These are phyloP conservation scores for Dioscorea zingiberensis DNA, from an alignment of 106 monocot genomes.

Conservation along the genomic window DNA sequence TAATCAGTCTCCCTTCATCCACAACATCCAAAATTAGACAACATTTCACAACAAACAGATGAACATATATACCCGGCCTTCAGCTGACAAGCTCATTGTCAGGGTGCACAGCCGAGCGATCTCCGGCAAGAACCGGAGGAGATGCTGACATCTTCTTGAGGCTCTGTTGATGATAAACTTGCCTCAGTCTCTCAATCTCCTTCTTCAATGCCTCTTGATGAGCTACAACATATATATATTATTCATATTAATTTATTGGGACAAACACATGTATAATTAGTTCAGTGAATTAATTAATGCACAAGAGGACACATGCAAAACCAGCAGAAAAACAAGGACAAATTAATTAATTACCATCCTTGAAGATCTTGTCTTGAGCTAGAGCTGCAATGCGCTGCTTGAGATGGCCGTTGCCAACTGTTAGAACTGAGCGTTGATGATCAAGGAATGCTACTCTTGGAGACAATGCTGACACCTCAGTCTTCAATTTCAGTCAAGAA, in stretches of 20 bases:
- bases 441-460: conserved; percentile 89
- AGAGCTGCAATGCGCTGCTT: conserved; percentile 95
- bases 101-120: neutral
- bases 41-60: no score
- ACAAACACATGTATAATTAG: no score
- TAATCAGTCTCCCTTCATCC: no score
- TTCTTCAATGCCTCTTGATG: conserved; percentile 85
- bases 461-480: conserved; percentile 84
- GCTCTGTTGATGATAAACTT: conserved; percentile 76
- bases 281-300: no score
- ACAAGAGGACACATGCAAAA: neutral
- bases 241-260: neutral
- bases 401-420: conserved; percentile 87
- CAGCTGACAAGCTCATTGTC: conserved; percentile 31
- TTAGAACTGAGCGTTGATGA: conserved; percentile 86
- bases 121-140: neutral
- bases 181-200: conserved; percentile 76
- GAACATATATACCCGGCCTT: neutral
- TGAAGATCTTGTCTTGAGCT: conserved; percentile 94
- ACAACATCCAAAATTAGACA: no score
- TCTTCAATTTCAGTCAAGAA: conserved; percentile 25
- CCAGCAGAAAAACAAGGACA: neutral
- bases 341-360: conserved; percentile 57
- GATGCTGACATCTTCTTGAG: conserved; percentile 29
- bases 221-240: conserved; percentile 24